phyloP scores from a whole-genome alignment of 2,329 filamentous ascomycete genomes.

The Botrytis galanthina region DNA sequence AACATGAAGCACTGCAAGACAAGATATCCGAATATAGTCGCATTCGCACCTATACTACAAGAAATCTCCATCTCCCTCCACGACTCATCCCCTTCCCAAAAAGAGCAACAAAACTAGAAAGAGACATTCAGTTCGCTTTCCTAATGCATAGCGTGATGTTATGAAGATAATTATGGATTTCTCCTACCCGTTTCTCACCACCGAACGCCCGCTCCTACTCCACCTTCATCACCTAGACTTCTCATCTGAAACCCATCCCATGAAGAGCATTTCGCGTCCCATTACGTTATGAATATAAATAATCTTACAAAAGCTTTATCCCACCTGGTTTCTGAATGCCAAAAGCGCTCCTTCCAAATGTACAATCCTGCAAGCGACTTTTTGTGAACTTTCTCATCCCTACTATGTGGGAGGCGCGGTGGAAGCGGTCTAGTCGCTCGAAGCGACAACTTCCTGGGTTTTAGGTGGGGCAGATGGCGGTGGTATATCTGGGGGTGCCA shows the following conservation, averaged over 20 bases:
- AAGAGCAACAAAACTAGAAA: neutral
- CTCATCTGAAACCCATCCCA: conserved; percentile 8
- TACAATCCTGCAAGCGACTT: conserved; percentile 7
- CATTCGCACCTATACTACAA: neutral
- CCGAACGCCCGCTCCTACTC: conserved; percentile 6
- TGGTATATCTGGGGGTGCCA: conserved; percentile 27
- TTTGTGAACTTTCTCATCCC: neutral
- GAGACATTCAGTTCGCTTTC: neutral
- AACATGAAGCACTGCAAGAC: neutral
- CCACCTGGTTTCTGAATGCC: neutral
- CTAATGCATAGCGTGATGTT: neutral
- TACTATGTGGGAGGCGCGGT: neutral
- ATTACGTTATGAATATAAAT: conserved; percentile 12
- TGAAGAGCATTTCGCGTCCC: conserved; percentile 3
- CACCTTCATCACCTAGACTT: neutral
- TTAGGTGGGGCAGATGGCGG: conserved; percentile 8
- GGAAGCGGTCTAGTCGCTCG: neutral
- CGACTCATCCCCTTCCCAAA: too few relatives aligned
- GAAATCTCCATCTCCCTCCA: neutral
- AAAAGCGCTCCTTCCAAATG: conserved; percentile 3
- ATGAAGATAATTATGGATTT: neutral
- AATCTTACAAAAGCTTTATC: conserved; percentile 17
- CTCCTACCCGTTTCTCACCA: conserved; percentile 2
- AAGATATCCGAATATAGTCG: neutral
- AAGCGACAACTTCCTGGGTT: neutral